Base-by-base conservation (phyloP, 345 rosid genomes). In the Citrus maxima region DNA sequence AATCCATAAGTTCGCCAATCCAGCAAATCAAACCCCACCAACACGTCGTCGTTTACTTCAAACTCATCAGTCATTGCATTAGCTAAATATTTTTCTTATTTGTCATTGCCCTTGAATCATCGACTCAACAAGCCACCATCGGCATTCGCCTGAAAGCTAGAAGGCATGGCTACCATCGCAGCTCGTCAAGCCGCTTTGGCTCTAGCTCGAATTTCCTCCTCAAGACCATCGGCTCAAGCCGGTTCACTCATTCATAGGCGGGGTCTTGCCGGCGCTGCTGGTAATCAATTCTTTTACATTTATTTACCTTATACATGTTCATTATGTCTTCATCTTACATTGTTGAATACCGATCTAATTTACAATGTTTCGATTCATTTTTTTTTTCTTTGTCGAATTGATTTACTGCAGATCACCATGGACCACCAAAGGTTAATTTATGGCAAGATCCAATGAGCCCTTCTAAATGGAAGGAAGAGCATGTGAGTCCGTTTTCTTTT, bases 401-500 rank as follows among this genome's bases (percentile, higher is more conserved):
- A 51, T 77, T 68, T 70, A 25, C 74, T 40, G 78, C 90, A 95
- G 98, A 91, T 89, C 97, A 90, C 86, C 98, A 91, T 83, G 98
- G 95, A 60, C 89, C 94, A 25, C 88, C 88, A 30, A 93, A 87
- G 85, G 87, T 95, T 78, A 90, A 94, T 80, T 84, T 78, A 73
- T 95, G 98, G 99, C 76, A 86, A 75, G 95, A 92, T 72, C 99
- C 99, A n/a, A 80, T 84, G 94, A 90, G 77, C 84, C 99, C 98
- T 49, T 85, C 94, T 66, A 88, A 89, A 75, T 96, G 99, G 98
- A 96, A 96, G 79, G 98, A 94, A 77, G 97, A 94, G 84, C 98
- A 96, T 42, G 99, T 93, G 67, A 88, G 92, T 88, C 32, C 18
- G 59, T 49, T 38, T 79, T 67, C 38, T 51, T 37, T 66, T 56